Conservation (phyloP, 768 basidiomycete genomes). For the Mycena alexandri region DNA sequence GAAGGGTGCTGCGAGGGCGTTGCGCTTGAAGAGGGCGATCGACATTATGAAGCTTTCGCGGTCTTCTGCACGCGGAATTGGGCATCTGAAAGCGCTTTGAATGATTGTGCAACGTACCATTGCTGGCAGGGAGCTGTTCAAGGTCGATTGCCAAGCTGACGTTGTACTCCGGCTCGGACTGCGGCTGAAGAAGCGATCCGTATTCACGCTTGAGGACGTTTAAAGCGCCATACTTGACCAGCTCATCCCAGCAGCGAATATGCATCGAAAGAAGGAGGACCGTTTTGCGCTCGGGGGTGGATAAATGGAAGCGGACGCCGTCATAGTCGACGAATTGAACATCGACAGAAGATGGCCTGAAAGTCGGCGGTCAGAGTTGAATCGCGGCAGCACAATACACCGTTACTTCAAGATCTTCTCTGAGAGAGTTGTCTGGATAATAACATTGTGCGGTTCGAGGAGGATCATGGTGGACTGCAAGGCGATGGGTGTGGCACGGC, state of each 20-base stretch:
- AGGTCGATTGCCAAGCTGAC: constrained; percentile 90
- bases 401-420: constrained; percentile 88
- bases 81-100: constrained; percentile 33
- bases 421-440: constrained; percentile 89
- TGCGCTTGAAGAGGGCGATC: constrained; percentile 89
- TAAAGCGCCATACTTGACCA: constrained; percentile 87
- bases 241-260: constrained; percentile 97
- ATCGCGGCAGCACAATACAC: constrained; percentile 10
- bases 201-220: constrained; percentile 88
- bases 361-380: constrained; percentile 31
- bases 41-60: constrained; percentile 85
- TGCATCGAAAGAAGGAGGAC: constrained; percentile 92
- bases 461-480: constrained; percentile 32
- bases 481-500: too few species aligned
- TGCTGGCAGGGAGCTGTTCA: constrained; percentile 84
- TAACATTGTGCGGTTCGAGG: constrained; percentile 87
- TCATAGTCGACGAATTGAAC: constrained; percentile 99
- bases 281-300: constrained; percentile 89
- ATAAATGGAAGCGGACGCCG: constrained; percentile 93
- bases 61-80: constrained; percentile 63
- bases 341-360: constrained; percentile 91
- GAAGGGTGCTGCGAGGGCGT: constrained; percentile 95
- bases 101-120: constrained; percentile 64
- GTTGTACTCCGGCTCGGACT: constrained; percentile 90
- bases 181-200: constrained; percentile 72